A percentile compares a stretch with the other conserved stretches of the same genome.
phyloP scores from a whole-genome alignment of 2,329 filamentous ascomycete genomes.

The Blastomyces gilchristii region DNA sequence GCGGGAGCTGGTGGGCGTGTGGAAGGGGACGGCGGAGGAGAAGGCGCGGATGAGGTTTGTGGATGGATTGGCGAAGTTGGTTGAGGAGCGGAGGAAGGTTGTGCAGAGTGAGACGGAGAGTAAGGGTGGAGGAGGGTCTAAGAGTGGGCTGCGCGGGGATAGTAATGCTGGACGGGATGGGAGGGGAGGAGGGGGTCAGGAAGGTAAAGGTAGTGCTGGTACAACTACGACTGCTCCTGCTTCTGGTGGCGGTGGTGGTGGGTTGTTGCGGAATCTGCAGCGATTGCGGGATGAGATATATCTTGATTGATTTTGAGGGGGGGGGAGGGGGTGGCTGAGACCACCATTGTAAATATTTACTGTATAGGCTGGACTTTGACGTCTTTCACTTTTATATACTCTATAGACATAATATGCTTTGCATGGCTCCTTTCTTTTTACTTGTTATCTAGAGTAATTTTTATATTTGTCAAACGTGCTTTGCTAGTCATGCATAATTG shows the following conservation, averaged over 20 bases:
- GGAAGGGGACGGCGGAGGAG: slow-evolving; percentile 94
- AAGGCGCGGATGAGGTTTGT: slow-evolving; percentile 73
- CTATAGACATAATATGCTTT: not conserved
- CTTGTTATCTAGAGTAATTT: too few relatives aligned
- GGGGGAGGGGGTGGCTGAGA: too few relatives aligned
- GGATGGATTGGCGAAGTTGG: slow-evolving; percentile 66
- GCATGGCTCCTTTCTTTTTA: not conserved
- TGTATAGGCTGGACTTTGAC: not conserved
- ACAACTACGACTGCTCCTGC: not conserved
- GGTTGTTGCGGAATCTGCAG: slow-evolving; percentile 44
- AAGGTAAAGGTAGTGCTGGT: not conserved
- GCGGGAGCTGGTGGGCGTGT: slow-evolving; percentile 65
- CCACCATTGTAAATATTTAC: too few relatives aligned
- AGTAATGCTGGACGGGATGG: not conserved
- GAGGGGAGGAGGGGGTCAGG: not conserved
- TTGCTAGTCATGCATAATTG: too few relatives aligned
- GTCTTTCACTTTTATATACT: not conserved
- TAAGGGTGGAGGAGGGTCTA: slow-evolving; percentile 30
- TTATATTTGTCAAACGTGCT: too few relatives aligned
- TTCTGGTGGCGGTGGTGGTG: slow-evolving; percentile 28
- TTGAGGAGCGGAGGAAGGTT: slow-evolving; percentile 58
- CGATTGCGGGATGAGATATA: slow-evolving; percentile 46
- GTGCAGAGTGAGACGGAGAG: slow-evolving; percentile 39
- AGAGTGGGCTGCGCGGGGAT: slow-evolving; percentile 32
- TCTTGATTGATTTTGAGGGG: slow-evolving; percentile 29